phyloP scores from a whole-genome alignment of 257 asterid species.

The Dorcoceras hygrometricum region DNA sequence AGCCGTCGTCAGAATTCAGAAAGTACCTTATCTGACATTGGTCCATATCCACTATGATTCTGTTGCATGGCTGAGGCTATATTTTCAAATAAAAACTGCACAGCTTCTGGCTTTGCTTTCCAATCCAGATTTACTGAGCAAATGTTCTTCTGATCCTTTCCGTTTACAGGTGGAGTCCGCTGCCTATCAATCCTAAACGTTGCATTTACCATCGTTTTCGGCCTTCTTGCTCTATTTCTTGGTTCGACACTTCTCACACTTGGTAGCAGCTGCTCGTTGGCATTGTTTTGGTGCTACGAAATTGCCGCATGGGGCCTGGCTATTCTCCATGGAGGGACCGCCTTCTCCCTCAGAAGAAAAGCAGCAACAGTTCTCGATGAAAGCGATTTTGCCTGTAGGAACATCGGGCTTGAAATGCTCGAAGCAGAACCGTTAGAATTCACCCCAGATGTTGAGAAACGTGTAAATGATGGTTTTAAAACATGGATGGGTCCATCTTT shows the following conservation, averaged over 20 bases:
- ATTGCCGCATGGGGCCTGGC: slow-evolving; percentile 78
- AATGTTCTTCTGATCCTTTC: slow-evolving; percentile 4
- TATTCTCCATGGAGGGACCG: slow-evolving; percentile 74
- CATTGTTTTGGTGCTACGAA: slow-evolving; percentile 97
- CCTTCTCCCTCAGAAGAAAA: slow-evolving; percentile 63
- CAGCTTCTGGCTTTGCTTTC: slow-evolving; percentile 1
- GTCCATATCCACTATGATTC: not conserved
- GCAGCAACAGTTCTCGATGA: slow-evolving; percentile 67
- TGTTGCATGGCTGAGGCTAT: not conserved
- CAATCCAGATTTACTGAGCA: not conserved
- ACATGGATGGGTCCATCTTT: slow-evolving; percentile 96
- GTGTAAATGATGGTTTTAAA: slow-evolving; percentile 78
- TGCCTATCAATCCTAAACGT: slow-evolving; percentile 79
- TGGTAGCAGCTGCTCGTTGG: slow-evolving; percentile 88
- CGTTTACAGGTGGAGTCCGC: slow-evolving; percentile 73
- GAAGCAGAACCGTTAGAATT: slow-evolving; percentile 69
- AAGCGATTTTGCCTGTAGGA: slow-evolving; percentile 45
- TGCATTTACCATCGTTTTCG: slow-evolving; percentile 64
- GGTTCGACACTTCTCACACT: slow-evolving; percentile 92
- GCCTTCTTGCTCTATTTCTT: slow-evolving; percentile 82
- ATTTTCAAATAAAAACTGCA: not conserved
- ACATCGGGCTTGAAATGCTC: slow-evolving; percentile 85
- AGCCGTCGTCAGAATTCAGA: not conserved
- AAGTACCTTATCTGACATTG: not conserved
- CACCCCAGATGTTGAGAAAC: slow-evolving; percentile 82